Evolutionary conservation across 208 protist species (phyloP).

Genomic region (Acanthamoeba quina): DNA sequence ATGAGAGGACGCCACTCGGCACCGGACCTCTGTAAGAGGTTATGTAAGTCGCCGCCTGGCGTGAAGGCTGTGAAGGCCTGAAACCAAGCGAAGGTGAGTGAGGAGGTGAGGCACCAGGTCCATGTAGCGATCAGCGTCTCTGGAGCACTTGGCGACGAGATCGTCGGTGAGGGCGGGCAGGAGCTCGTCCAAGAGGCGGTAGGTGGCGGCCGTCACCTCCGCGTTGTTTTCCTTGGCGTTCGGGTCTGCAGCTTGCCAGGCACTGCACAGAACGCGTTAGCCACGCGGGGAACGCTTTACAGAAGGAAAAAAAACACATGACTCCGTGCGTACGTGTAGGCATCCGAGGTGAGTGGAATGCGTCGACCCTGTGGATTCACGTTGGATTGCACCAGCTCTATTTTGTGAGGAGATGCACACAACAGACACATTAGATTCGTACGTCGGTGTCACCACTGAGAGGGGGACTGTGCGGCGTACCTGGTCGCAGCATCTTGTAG

Average conservation of each 20-base stretch:
- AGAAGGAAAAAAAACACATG: background rate
- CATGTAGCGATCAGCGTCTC: slow-evolving; percentile 26
- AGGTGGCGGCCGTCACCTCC: slow-evolving; percentile 31
- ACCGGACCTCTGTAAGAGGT: background rate
- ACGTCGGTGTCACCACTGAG: background rate
- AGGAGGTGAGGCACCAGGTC: background rate
- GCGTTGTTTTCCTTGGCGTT: slow-evolving; percentile 33
- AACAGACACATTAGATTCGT: background rate
- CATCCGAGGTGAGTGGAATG: slow-evolving; percentile 31
- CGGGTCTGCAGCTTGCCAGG: slow-evolving; percentile 28
- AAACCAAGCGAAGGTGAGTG: background rate
- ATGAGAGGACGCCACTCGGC: background rate
- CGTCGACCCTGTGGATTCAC: slow-evolving; percentile 2
- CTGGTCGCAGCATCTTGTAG: slow-evolving; percentile 68
- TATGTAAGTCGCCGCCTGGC: no score
- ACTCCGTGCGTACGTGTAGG: slow-evolving; percentile 12
- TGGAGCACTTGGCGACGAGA: background rate
- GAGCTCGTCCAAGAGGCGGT: slow-evolving; percentile 16
- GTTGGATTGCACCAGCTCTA: slow-evolving; percentile 31
- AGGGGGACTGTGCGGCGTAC: background rate
- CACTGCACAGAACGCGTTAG: background rate
- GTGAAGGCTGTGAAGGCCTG: no score
- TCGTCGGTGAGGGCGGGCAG: background rate
- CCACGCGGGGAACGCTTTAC: no score
- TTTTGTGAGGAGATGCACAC: no score